These are phyloP conservation scores for Leccinum broughii DNA, from an alignment of 768 basidiomycete genomes.

Conservation along the genomic window DNA sequence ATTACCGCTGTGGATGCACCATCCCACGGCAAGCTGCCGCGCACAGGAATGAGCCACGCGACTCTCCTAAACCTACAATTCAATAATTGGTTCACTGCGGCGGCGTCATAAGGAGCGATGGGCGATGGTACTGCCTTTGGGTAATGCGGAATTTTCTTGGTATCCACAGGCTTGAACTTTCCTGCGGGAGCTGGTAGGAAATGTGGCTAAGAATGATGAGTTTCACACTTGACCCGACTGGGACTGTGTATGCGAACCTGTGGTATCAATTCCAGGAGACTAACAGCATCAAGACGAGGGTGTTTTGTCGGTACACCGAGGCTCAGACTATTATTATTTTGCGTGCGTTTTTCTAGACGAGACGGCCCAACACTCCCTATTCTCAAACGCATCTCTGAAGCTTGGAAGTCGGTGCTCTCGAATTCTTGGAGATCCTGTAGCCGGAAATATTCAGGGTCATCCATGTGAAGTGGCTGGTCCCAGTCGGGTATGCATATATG, in stretches of 20 bases:
- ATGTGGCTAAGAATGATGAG: conserved; percentile 27
- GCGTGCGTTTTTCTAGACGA: conserved; percentile 13
- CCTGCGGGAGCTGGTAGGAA: conserved; percentile 21
- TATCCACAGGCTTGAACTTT: conserved; percentile 18
- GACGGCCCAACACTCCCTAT: background rate
- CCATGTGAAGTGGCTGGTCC: conserved; percentile 33
- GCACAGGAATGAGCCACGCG: conserved; percentile 60
- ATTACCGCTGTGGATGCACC: conserved; percentile 44
- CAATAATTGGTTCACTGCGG: conserved; percentile 31
- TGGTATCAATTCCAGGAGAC: conserved; percentile 42
- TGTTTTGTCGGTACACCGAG: conserved; percentile 30
- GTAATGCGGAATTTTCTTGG: conserved; percentile 33
- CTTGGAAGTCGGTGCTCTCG: conserved; percentile 34
- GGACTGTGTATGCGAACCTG: conserved; percentile 39
- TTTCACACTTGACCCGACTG: background rate
- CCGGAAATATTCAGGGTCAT: conserved; percentile 38
- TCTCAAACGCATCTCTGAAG: conserved; percentile 2
- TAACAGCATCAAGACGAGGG: conserved; percentile 35
- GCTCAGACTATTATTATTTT: background rate
- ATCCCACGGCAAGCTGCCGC: conserved; percentile 52
- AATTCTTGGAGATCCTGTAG: conserved; percentile 48
- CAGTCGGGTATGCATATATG: conserved; percentile 35
- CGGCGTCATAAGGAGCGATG: conserved; percentile 37
- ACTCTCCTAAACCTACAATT: conserved; percentile 39
- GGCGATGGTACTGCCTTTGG: conserved; percentile 37